These are phyloP conservation scores for Calcarisporium arbuscula DNA, from an alignment of 2,329 filamentous ascomycete species.

Conservation along the genomic window DNA sequence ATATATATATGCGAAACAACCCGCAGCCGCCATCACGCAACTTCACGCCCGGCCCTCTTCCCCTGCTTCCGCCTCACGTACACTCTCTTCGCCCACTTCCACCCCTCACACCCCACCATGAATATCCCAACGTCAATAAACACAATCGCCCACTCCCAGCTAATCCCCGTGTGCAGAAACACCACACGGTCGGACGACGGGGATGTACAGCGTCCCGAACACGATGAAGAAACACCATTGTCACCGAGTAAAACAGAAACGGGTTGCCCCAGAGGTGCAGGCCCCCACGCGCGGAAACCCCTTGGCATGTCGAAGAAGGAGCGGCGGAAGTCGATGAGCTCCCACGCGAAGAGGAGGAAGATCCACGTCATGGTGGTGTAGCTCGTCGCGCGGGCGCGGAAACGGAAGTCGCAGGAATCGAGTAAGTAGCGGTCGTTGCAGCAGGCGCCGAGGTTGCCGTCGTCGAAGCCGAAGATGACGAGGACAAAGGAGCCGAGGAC, in stretches of 20 bases:
- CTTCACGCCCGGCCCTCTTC: too few species aligned
- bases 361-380: constrained; percentile 65
- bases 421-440: constrained; percentile 53
- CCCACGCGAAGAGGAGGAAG: constrained; percentile 63
- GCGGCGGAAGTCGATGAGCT: constrained; percentile 58
- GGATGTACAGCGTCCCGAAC: constrained; percentile 61
- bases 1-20: too few species aligned
- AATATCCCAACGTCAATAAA: constrained; percentile 56
- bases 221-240: constrained; percentile 49
- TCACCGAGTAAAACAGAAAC: constrained; percentile 43
- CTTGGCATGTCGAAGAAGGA: constrained; percentile 54
- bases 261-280: constrained; percentile 49
- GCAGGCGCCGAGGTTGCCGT: constrained; percentile 49
- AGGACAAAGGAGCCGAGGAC: constrained; percentile 51
- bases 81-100: constrained; percentile 61
- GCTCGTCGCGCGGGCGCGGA: constrained; percentile 58
- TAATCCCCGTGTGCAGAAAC: constrained; percentile 60
- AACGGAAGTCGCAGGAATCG: constrained; percentile 48
- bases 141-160: constrained; percentile 65
- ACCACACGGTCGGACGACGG: constrained; percentile 58
- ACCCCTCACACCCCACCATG: constrained; percentile 56
- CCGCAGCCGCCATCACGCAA: too few species aligned
- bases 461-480: constrained; percentile 47
- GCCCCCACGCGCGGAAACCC: constrained; percentile 43
- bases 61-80: constrained; percentile 33